Evolutionary conservation across 805 yeast species (phyloP).

Genomic region (Metschnikowia henanensis): DNA sequence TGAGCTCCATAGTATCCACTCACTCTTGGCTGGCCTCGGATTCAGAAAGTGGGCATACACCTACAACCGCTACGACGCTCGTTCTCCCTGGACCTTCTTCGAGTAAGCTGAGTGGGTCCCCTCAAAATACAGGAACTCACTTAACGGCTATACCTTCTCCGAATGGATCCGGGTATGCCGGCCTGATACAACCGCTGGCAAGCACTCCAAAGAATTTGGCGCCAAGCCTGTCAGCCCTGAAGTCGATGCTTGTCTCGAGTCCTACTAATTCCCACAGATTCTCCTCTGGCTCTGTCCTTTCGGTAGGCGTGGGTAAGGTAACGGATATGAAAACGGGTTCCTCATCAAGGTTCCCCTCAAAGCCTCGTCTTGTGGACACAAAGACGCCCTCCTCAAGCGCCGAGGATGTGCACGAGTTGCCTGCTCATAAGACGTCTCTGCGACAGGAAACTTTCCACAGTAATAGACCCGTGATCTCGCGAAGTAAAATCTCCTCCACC

Average conservation of each 20-base stretch:
- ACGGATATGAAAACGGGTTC: slow-evolving; percentile 18
- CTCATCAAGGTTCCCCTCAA: slow-evolving; percentile 10
- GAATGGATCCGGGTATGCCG: neutral
- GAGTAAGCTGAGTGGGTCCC: neutral
- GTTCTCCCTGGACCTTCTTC: slow-evolving; percentile 5
- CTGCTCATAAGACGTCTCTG: slow-evolving; percentile 2
- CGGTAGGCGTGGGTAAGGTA: slow-evolving; percentile 44
- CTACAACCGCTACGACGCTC: slow-evolving; percentile 10
- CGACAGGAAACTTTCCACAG: slow-evolving; percentile 3
- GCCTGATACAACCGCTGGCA: neutral
- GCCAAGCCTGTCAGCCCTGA: slow-evolving; percentile 4
- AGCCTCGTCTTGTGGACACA: slow-evolving; percentile 18
- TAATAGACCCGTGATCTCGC: slow-evolving; percentile 2
- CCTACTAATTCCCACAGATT: slow-evolving; percentile 32
- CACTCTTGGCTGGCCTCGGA: slow-evolving; percentile 17
- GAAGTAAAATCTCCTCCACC: slow-evolving; percentile 12
- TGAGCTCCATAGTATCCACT: slow-evolving; percentile 10
- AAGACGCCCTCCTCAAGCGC: slow-evolving; percentile 8
- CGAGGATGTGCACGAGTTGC: slow-evolving; percentile 7
- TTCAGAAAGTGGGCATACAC: slow-evolving; percentile 9
- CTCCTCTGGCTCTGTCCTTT: slow-evolving; percentile 38
- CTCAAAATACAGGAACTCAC: neutral
- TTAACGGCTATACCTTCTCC: slow-evolving; percentile 2
- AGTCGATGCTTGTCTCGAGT: slow-evolving; percentile 11
- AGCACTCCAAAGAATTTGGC: slow-evolving; percentile 1